Evolutionary conservation across 2,329 filamentous ascomycete species (phyloP).

Genomic region (Fusarium azukiicola): DNA sequence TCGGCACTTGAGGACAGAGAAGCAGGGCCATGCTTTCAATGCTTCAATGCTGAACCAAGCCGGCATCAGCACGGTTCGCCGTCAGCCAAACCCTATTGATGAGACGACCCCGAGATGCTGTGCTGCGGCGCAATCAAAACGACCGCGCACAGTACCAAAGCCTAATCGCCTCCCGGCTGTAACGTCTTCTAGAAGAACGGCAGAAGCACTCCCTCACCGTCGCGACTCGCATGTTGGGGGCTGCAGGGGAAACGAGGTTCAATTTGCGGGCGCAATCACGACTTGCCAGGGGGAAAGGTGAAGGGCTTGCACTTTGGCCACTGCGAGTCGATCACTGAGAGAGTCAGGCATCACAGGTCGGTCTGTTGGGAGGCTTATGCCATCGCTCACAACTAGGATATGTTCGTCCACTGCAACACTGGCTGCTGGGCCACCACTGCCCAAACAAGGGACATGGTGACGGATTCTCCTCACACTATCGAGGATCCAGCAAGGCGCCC

Average conservation of each 20-base stretch:
- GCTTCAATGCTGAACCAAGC: slow-evolving; percentile 22
- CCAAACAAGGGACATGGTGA: slow-evolving; percentile 27
- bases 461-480: slow-evolving; percentile 33
- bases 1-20: slow-evolving; percentile 20
- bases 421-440: slow-evolving; percentile 22
- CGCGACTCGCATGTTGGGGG: slow-evolving; percentile 19
- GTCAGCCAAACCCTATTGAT: slow-evolving; percentile 43
- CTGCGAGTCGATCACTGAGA: slow-evolving; percentile 30
- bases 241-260: slow-evolving; percentile 44
- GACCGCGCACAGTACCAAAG: slow-evolving; percentile 35
- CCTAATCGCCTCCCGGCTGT: slow-evolving; percentile 37
- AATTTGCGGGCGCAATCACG: slow-evolving; percentile 51
- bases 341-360: slow-evolving; percentile 26
- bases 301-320: slow-evolving; percentile 37
- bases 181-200: slow-evolving; percentile 58
- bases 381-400: slow-evolving; percentile 37
- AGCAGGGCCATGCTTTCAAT: slow-evolving; percentile 26
- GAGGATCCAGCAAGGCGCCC: slow-evolving; percentile 41
- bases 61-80: slow-evolving; percentile 43
- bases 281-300: slow-evolving; percentile 30
- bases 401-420: slow-evolving; percentile 25
- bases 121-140: slow-evolving; percentile 16
- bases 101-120: slow-evolving; percentile 19
- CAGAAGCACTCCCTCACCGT: slow-evolving; percentile 51
- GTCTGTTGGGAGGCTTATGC: slow-evolving; percentile 24